These are phyloP conservation scores for Phaeolepiota aurea DNA, from an alignment of 768 basidiomycete species.

Conservation along the genomic window DNA sequence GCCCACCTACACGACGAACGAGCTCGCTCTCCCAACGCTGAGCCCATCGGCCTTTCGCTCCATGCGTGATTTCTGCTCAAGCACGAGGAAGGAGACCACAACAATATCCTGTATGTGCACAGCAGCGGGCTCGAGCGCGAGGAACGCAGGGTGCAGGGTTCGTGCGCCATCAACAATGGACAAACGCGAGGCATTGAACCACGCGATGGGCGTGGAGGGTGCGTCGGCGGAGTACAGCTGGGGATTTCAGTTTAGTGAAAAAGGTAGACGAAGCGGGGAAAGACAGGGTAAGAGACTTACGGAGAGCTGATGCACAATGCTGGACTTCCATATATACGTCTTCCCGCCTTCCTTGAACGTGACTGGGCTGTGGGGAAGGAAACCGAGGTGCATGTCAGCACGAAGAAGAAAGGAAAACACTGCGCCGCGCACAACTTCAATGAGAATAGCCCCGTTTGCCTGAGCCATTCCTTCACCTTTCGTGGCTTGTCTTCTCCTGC, in stretches of 20 bases:
- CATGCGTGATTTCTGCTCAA: neutral
- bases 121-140: neutral
- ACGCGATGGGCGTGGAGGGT: slow-evolving; percentile 1
- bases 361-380: slow-evolving; percentile 11
- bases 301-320: slow-evolving; percentile 7
- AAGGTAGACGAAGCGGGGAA: neutral
- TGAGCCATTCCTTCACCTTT: slow-evolving; percentile 14
- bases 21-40: too few relatives aligned
- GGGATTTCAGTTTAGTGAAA: neutral
- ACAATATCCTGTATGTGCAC: neutral
- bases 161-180: neutral
- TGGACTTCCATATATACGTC: slow-evolving; percentile 6
- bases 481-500: slow-evolving; percentile 10
- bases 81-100: neutral
- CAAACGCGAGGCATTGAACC: neutral
- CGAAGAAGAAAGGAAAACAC: neutral
- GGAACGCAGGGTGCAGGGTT: neutral
- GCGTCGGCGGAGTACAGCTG: slow-evolving; percentile 13
- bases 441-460: slow-evolving; percentile 10
- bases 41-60: neutral
- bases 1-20: too few relatives aligned
- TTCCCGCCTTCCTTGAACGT: slow-evolving; percentile 13
- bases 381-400: neutral
- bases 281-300: slow-evolving; percentile 7
- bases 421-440: slow-evolving; percentile 10